Conservation (phyloP, 495 filamentous ascomycete genomes). For the Annulohypoxylon moriforme region DNA sequence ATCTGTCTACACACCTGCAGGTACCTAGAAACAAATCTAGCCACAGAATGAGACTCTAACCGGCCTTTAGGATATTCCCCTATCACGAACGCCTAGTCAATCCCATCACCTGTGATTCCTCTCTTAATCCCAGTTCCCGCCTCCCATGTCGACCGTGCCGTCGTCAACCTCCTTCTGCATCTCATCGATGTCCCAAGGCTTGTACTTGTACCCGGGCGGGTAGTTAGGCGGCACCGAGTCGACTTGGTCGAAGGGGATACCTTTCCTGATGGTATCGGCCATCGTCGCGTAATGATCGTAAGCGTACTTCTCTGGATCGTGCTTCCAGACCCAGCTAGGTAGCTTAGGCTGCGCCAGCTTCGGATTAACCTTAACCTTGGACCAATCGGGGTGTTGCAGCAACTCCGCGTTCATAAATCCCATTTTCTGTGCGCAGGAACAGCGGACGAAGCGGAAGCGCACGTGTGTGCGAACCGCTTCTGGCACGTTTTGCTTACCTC, state of each 20-base stretch:
- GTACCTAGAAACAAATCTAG: not conserved
- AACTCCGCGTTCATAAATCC: conserved; percentile 67
- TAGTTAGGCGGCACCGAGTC: conserved; percentile 57
- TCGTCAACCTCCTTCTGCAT: conserved; percentile 54
- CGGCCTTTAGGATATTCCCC: not conserved
- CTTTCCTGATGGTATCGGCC: conserved; percentile 53
- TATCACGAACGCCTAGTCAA: not conserved
- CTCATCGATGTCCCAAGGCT: conserved; percentile 60
- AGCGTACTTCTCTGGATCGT: conserved; percentile 67
- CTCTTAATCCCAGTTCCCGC: conserved; percentile 54
- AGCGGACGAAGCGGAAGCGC: conserved; percentile 66
- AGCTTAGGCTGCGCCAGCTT: conserved; percentile 60
- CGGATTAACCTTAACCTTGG: conserved; percentile 63
- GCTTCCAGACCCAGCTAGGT: conserved; percentile 65
- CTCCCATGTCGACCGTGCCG: conserved; percentile 52
- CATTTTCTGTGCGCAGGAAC: conserved; percentile 65
- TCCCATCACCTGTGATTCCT: not conserved
- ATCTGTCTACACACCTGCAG: not conserved
- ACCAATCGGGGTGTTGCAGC: conserved; percentile 69
- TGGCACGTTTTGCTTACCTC: conserved; percentile 55
- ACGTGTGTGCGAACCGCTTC: conserved; percentile 62
- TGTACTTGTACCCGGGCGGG: conserved; percentile 57
- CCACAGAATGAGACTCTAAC: not conserved
- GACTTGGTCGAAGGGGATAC: conserved; percentile 53
- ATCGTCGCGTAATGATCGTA: conserved; percentile 64